phyloP scores from a whole-genome alignment of 305 asterid species.

The Fraxinus latifolia region DNA sequence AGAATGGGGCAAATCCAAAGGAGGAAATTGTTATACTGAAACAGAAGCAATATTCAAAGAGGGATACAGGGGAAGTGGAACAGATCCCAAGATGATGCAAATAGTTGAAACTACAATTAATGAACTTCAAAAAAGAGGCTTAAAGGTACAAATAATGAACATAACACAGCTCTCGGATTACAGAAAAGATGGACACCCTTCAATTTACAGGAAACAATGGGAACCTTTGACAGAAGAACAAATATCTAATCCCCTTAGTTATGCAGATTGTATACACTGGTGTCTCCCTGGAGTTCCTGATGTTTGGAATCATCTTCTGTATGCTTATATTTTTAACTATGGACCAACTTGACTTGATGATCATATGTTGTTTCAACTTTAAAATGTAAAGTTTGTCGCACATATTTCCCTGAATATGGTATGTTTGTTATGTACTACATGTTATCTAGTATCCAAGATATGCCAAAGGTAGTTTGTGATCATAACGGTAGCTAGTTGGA shows the following conservation, averaged over 20 bases:
- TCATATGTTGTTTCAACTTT: neutral
- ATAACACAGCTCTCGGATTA: conserved; percentile 70
- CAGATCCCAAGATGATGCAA: conserved; percentile 79
- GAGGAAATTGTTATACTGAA: conserved; percentile 60
- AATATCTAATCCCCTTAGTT: conserved; percentile 42
- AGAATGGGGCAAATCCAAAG: conserved; percentile 65
- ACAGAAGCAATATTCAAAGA: conserved; percentile 41
- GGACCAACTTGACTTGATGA: conserved; percentile 9
- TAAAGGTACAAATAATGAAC: conserved; percentile 59
- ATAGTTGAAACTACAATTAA: conserved; percentile 47
- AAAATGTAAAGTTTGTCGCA: neutral
- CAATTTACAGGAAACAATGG: conserved; percentile 64
- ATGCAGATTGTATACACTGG: conserved; percentile 77
- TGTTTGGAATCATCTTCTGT: conserved; percentile 74
- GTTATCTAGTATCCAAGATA: neutral
- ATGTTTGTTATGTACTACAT: neutral
- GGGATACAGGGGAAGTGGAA: conserved; percentile 58
- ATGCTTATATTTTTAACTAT: conserved; percentile 44
- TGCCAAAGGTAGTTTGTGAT: neutral
- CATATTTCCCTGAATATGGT: neutral
- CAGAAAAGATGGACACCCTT: conserved; percentile 77
- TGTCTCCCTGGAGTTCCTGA: conserved; percentile 84
- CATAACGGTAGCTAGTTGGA: neutral
- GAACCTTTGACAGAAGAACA: conserved; percentile 50
- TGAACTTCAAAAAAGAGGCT: conserved; percentile 47